Conservation (phyloP, 768 basidiomycete species). For the Asterophora parasitica region DNA sequence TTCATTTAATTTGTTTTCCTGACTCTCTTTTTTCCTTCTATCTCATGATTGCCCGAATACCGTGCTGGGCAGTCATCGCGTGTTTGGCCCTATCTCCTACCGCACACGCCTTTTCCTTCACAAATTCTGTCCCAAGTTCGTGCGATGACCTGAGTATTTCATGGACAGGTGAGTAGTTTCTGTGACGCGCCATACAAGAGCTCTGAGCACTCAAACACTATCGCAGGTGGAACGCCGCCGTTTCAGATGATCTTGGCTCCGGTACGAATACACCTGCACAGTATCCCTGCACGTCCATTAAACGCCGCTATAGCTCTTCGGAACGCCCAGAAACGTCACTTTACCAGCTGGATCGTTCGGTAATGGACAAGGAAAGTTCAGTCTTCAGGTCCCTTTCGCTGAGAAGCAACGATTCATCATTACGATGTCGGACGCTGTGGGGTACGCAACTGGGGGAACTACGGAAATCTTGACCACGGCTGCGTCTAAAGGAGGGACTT, state of each 20-base stretch:
- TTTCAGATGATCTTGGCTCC: constrained; percentile 49
- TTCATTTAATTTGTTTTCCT: constrained; percentile 15
- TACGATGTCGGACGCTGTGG: constrained; percentile 69
- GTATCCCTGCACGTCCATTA: constrained; percentile 4
- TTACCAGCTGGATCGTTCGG: constrained; percentile 52
- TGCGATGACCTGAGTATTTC: constrained; percentile 59
- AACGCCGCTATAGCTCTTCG: constrained; percentile 40
- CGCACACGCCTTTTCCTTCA: constrained; percentile 43
- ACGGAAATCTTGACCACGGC: constrained; percentile 46
- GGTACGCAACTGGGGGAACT: constrained; percentile 63
- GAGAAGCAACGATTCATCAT: constrained; percentile 40
- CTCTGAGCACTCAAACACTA: constrained; percentile 3
- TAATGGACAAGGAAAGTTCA: constrained; percentile 51
- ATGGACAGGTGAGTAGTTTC: constrained; percentile 50
- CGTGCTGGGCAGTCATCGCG: constrained; percentile 19
- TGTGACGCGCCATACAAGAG: constrained; percentile 1
- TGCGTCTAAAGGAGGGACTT: constrained; percentile 40
- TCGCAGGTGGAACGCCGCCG: constrained; percentile 55
- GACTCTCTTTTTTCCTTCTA: constrained; percentile 13
- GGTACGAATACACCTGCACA: constrained; percentile 26
- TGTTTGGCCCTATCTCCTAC: constrained; percentile 19
- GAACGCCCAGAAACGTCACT: constrained; percentile 46
- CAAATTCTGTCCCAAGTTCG: constrained; percentile 37
- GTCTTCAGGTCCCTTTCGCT: constrained; percentile 39
- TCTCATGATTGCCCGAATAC: constrained; percentile 10